phyloP scores from a whole-genome alignment of 2,329 filamentous ascomycete genomes.

The Coniella lustricola region DNA sequence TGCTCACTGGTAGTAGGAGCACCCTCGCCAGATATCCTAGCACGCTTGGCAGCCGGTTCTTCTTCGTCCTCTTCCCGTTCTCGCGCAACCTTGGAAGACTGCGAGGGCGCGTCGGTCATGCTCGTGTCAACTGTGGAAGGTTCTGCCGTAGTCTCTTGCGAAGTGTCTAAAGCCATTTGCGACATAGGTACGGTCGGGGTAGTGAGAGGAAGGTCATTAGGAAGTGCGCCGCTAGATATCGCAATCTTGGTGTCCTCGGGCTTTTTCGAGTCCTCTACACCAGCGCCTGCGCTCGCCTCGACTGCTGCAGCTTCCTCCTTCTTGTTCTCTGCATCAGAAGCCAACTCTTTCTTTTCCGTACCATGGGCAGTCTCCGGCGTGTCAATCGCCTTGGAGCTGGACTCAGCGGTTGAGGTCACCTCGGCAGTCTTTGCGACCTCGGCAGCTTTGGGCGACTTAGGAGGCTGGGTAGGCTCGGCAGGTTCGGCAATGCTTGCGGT shows the following conservation, averaged over 20 bases:
- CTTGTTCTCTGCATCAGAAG: not conserved
- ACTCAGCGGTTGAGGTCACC: not conserved
- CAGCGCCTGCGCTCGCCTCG: not conserved
- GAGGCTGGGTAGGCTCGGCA: slow-evolving; percentile 1
- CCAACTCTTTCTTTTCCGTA: not conserved
- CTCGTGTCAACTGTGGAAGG: slow-evolving; percentile 30
- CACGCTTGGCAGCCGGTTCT: slow-evolving; percentile 71
- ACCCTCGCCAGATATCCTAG: slow-evolving; percentile 47
- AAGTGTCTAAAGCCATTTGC: slow-evolving; percentile 31
- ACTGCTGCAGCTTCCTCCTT: not conserved
- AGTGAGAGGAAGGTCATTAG: slow-evolving; percentile 30
- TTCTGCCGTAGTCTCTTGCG: slow-evolving; percentile 23
- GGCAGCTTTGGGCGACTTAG: too few species aligned
- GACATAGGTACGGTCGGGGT: slow-evolving; percentile 31
- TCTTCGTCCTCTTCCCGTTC: slow-evolving; percentile 69
- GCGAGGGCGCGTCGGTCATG: slow-evolving; percentile 35
- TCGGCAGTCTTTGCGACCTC: not conserved
- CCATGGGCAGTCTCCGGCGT: not conserved
- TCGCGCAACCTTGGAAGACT: slow-evolving; percentile 56
- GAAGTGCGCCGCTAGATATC: slow-evolving; percentile 21
- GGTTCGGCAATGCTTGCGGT: not conserved
- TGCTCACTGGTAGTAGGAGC: slow-evolving; percentile 27
- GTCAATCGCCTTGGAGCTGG: not conserved
- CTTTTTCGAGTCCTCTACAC: not conserved
- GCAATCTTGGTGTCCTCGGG: slow-evolving; percentile 19